Evolutionary conservation across 257 asterid genomes (phyloP), one percentile per base, ranked within the genome.

Genomic region (Paraleonurus japonicus): DNA sequence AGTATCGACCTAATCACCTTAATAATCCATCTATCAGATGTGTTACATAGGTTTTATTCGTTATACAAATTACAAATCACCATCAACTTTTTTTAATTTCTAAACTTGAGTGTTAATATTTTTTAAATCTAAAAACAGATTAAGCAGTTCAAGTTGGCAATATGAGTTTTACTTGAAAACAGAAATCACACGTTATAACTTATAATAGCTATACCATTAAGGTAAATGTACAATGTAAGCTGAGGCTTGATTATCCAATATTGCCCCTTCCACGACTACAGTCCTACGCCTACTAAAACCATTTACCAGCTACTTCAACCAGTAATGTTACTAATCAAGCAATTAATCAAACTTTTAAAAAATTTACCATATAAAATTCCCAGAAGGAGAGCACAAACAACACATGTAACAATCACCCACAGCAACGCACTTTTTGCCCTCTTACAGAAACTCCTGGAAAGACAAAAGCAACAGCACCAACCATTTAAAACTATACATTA

Each of bases 361-460:
- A 70, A 72, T 48, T 74, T 61, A 89, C 98, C 98, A 43, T 92
- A 92, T 79, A 92, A 72, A 74, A 92, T 92, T 53, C 98, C 98
- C 64, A 89, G 93, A 65, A 85, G 75, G 30, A 92, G 83, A 60
- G 81, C 96, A 79, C 96, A 89, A 45, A 92, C 86, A 71, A 92
- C 70, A 28, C 90, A 96, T 4, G 96, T 86, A 55, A 77, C 81
- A 61, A 76, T 62, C 70, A 92, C 98, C 98, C 98, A 89, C 28
- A 86, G 16, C 84, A 88, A 45, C 2, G 98, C 87, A 77, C 98
- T 88, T 71, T 88, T 89, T 75, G 88, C 78, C 85, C 98, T 78
- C 81, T 88, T 88, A 71, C 86, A 80, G 61, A 88, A 74, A 43
- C 80, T 87, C 90, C 98, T 92, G 86, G 71, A 71, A 71, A 32